Percentiles rank a stretch among this genome's conserved stretches.
Evolutionary conservation across 352 stramenopile genomes (phyloP).

Genomic region (Phytophthora kernoviae): DNA sequence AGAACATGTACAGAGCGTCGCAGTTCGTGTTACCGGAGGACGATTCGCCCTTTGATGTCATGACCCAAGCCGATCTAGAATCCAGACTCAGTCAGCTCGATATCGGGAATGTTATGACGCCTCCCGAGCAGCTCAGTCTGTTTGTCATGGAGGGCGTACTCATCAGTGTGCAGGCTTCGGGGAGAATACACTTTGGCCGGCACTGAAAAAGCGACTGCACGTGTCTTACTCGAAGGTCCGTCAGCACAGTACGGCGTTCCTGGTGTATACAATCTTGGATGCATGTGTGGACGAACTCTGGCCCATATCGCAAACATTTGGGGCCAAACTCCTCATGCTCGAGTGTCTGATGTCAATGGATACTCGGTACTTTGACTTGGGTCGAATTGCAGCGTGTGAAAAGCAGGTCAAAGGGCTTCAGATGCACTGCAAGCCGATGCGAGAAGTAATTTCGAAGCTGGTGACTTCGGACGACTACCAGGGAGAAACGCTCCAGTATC

Average conservation of each 20-base stretch:
- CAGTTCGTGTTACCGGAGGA: slow-evolving; percentile 50
- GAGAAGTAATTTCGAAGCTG: slow-evolving; percentile 65
- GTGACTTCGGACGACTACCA: slow-evolving; percentile 67
- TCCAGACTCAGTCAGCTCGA: slow-evolving; percentile 52
- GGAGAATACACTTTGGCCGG: slow-evolving; percentile 46
- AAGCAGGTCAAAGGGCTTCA: slow-evolving; percentile 77
- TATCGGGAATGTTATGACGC: slow-evolving; percentile 61
- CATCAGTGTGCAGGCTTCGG: slow-evolving; percentile 60
- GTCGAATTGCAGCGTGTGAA: slow-evolving; percentile 44
- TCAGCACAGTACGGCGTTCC: slow-evolving; percentile 70
- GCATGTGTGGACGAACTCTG: slow-evolving; percentile 74
- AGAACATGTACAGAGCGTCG: slow-evolving; percentile 67
- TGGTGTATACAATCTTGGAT: slow-evolving; percentile 80
- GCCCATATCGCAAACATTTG: slow-evolving; percentile 70
- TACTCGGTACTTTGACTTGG: slow-evolving; percentile 53
- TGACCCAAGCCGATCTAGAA: slow-evolving; percentile 61
- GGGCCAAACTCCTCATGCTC: slow-evolving; percentile 69
- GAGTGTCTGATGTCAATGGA: slow-evolving; percentile 57
- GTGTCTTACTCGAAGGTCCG: slow-evolving; percentile 82
- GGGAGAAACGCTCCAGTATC: slow-evolving; percentile 71
- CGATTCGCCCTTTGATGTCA: slow-evolving; percentile 54
- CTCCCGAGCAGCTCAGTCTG: slow-evolving; percentile 71
- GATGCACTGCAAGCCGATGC: slow-evolving; percentile 63
- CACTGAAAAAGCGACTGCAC: slow-evolving; percentile 61
- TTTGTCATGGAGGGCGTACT: slow-evolving; percentile 68